Percentiles rank a stretch among this genome's conserved stretches.
These are phyloP conservation scores for Spinacia oleracea DNA, from an alignment of 179 eudicot species.

Conservation along the genomic window DNA sequence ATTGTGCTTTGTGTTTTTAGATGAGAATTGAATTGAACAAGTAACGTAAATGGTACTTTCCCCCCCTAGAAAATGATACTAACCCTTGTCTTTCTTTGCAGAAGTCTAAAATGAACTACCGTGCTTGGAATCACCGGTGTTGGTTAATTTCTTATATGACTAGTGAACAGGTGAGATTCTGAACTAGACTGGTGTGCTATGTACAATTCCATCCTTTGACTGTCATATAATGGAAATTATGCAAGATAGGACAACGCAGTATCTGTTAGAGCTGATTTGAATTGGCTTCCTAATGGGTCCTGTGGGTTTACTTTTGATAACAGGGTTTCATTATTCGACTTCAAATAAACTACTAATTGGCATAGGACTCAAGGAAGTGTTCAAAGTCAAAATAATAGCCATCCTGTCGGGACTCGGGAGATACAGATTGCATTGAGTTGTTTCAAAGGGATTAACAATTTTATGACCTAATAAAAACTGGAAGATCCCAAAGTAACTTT, in stretches of 20 bases:
- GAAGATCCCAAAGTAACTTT: not conserved
- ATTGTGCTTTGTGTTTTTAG: not conserved
- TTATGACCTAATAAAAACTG: not conserved
- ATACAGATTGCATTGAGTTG: not conserved
- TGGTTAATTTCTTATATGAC: slow-evolving; percentile 80
- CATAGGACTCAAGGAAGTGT: not conserved
- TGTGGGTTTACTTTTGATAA: not conserved
- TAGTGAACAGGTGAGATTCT: slow-evolving; percentile 56
- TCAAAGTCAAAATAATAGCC: not conserved
- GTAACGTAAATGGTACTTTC: not conserved
- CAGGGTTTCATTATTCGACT: not conserved
- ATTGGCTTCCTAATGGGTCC: not conserved
- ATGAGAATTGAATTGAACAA: not conserved
- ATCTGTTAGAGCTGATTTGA: not conserved
- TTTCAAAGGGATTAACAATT: not conserved
- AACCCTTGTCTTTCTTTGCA: slow-evolving; percentile 31
- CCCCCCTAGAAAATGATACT: not conserved
- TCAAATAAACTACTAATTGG: not conserved
- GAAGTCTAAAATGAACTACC: slow-evolving; percentile 93
- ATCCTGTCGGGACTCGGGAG: not conserved
- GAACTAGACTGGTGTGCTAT: not conserved
- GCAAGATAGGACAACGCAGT: not conserved
- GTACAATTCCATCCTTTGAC: not conserved
- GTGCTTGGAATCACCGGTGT: slow-evolving; percentile 87
- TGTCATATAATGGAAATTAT: not conserved